A percentile compares a stretch with the other conserved stretches of the same genome.
These are phyloP conservation scores for Alloascoidea africana DNA, from an alignment of 805 yeast genomes.

Conservation along the genomic window DNA sequence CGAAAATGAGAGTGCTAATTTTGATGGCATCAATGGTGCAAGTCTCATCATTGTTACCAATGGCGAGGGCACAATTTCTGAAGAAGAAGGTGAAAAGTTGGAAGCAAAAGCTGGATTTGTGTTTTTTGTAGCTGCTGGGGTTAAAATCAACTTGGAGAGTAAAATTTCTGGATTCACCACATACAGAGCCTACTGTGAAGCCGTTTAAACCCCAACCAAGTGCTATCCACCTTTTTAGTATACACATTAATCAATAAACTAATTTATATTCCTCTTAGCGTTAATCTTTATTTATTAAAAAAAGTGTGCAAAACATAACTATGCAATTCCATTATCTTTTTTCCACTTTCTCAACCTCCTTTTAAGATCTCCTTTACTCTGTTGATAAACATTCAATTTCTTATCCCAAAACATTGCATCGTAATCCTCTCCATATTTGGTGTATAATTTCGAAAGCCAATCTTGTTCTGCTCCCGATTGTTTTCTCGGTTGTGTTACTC, in stretches of 20 bases:
- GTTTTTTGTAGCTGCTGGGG: conserved; percentile 71
- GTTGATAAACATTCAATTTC: conserved; percentile 71
- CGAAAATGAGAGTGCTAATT: conserved; percentile 33
- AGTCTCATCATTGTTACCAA: conserved; percentile 73
- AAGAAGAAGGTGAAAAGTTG: conserved; percentile 22
- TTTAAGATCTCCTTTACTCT: conserved; percentile 70
- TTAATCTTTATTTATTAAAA: neutral
- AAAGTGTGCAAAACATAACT: conserved; percentile 4
- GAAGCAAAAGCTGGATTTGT: conserved; percentile 59
- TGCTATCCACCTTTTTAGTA: too few species aligned
- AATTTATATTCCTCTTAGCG: neutral
- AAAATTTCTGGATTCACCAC: conserved; percentile 37
- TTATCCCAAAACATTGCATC: conserved; percentile 87
- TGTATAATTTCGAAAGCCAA: conserved; percentile 51
- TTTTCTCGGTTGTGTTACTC: conserved; percentile 29
- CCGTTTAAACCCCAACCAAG: too few species aligned
- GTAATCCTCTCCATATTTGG: conserved; percentile 79
- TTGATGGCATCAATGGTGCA: conserved; percentile 67
- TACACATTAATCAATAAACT: too few species aligned
- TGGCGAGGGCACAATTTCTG: conserved; percentile 54
- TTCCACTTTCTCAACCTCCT: conserved; percentile 63
- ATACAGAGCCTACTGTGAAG: conserved; percentile 86
- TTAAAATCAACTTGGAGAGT: conserved; percentile 38
- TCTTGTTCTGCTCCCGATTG: conserved; percentile 61
- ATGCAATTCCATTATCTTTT: conserved; percentile 23